Evolutionary conservation across 768 basidiomycete genomes (phyloP), one percentile per base, ranked within the genome.

Genomic region (Russula virescens): DNA sequence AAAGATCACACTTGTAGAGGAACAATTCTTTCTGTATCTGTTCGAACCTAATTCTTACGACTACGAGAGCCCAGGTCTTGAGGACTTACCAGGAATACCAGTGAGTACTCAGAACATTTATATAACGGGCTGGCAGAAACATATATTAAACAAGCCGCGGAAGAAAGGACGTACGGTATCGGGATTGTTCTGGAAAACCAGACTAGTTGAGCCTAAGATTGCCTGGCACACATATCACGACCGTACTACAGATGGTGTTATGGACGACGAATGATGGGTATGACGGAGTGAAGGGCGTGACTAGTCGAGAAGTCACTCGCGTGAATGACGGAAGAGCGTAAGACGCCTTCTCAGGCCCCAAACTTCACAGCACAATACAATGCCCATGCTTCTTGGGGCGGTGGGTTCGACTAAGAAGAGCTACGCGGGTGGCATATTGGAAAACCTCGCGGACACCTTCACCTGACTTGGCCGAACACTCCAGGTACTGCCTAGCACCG

Each of bases 391-490:
- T 81, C 73, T 78, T 78, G 71, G 72, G 56, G 65, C 69, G 64
- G 73, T 75, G 79, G 71, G 75, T 70, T 73, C 82, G 80, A 75
- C 74, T 80, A 64, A 94, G 81, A 42, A 98, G 84, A 28, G 96
- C 95, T 46, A 91, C 88, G 66, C 94, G 87, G 26, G 96, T 98
- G 57, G 97, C 97, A 69, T 89, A 91, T 78, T 98, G 94, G 86
- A 99, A 99, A 49, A 99, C 96, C 76, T 98, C 95, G 66, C 91
- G 87, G 52, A 99, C 96, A 69, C 96, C 95, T 76, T 98, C 94
- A 62, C 95, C 94, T 18, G 93, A 87, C 81, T 88, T 89, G 74
- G 94, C 94, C 58, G 93, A 95, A 75, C 97, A 99, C 75, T 99
- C 97, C 56, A 99, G 86, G 76, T 98, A 99, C 73, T 93, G 88